Evolutionary conservation across 306 rosid species (phyloP), one percentile per base, ranked within the genome.

Genomic region (Begonia peltatifolia): DNA sequence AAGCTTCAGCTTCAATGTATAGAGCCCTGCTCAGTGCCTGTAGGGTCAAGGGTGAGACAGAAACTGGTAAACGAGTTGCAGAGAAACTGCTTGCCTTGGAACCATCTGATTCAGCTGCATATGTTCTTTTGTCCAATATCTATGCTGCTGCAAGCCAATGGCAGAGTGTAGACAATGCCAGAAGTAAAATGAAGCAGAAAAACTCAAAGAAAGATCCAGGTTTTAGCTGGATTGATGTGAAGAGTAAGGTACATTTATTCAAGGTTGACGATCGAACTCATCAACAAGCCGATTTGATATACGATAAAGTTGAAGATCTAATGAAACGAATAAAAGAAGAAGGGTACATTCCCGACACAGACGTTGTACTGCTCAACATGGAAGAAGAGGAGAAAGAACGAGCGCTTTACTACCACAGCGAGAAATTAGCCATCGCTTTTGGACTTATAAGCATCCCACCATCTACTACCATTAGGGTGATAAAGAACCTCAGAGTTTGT

Each of bases 201-300:
- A 80, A 83, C 46, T 84, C 78, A 50, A 87, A 83, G 67, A 87
- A 87, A 73, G 96, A 83, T 35, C 87, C 90, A 0, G 94, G 94
- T 47, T 87, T 78, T 69, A 80, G 96, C 50, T 87, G 96, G 96
- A 48, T 83, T 52, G 83, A 80, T 52, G 75, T 81, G 60, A 87
- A 84, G 76, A 84, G 73, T 75, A 76, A 75, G 67, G 76, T 79
- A 61, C 85, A 81, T 67, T 71, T 81, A 60, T 87, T 87, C 49
- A 80, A 83, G 55, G 96, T 74, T 16, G 90, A 79, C 0, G 96
- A 87, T 68, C 78, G 61, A 66, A 70, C 83, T 42, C 94, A 84
- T 57, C 76, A 76, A 46, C 73, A 80, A 71, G 64, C 63, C 47
- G 70, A 68, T 70, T 43, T 56, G 79, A 78, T 87, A 65, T 66